Evolutionary conservation across 208 protist species (phyloP).

Genomic region (Borovskyia barvae): DNA sequence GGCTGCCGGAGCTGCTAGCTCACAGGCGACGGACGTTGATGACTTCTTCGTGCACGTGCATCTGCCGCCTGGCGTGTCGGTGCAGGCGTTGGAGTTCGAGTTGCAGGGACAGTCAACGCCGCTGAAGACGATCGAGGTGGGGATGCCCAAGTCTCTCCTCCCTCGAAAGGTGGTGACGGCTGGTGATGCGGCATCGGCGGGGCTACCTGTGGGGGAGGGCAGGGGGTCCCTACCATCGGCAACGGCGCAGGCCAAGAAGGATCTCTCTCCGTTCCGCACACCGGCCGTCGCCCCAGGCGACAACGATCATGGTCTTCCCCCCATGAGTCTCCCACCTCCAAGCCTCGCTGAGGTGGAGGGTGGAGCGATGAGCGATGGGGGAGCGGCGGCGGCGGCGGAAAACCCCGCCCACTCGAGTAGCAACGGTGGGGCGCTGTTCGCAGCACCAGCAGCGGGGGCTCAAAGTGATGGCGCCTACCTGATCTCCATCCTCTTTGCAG

Average conservation of each 20-base stretch:
- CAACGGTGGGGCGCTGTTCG: neutral
- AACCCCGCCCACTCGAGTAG: neutral
- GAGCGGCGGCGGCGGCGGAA: neutral
- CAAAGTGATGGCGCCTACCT: constrained; percentile 37
- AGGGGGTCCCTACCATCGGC: neutral
- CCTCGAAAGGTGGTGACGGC: constrained; percentile 18
- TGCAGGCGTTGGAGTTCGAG: constrained; percentile 51
- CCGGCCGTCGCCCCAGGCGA: constrained; percentile 23
- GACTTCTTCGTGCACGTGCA: constrained; percentile 69
- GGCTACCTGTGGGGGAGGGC: no score
- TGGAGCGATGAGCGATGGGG: no score
- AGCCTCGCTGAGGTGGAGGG: constrained; percentile 17
- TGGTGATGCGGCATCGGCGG: neutral
- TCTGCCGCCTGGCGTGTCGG: constrained; percentile 32
- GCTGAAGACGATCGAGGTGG: constrained; percentile 55
- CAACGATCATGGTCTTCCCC: constrained; percentile 31
- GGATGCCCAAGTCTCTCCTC: constrained; percentile 39
- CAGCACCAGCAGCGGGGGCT: neutral
- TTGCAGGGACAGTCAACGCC: constrained; percentile 44
- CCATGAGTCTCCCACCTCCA: constrained; percentile 48
- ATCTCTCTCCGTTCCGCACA: constrained; percentile 25
- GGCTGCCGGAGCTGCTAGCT: neutral
- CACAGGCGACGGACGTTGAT: constrained; percentile 45
- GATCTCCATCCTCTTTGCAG: constrained; percentile 71
- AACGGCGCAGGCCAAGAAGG: neutral